These are phyloP conservation scores for Penicillium italicum DNA, from an alignment of 2,329 filamentous ascomycete genomes.

Conservation along the genomic window DNA sequence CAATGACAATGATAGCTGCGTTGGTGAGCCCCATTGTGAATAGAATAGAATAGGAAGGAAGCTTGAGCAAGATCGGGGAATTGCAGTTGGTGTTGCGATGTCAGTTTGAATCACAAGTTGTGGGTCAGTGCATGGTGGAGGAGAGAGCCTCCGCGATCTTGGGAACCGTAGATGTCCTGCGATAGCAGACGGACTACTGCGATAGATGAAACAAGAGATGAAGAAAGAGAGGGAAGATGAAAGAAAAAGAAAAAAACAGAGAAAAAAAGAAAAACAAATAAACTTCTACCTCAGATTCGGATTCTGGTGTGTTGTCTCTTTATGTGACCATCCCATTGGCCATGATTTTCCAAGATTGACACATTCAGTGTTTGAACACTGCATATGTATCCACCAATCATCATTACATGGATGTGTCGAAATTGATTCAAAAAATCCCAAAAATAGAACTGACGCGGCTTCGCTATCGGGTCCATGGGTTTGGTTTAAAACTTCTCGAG, in stretches of 20 bases:
- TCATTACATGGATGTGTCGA: neutral
- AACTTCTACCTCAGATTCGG: conserved; percentile 1
- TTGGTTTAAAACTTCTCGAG: neutral
- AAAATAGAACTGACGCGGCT: neutral
- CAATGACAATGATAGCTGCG: conserved; percentile 30
- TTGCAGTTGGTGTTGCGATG: neutral
- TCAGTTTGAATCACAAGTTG: neutral
- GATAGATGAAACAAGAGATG: neutral
- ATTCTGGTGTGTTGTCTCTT: neutral
- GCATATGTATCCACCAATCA: neutral
- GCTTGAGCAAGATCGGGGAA: neutral
- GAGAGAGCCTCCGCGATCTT: neutral
- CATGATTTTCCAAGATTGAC: neutral
- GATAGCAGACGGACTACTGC: neutral
- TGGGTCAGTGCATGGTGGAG: conserved; percentile 5
- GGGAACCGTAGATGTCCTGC: neutral
- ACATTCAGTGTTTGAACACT: neutral
- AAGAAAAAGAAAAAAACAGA: neutral
- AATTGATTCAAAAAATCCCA: neutral
- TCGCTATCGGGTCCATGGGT: neutral
- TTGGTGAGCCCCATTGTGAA: conserved; percentile 23
- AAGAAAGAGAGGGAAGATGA: neutral
- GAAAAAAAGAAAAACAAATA: neutral
- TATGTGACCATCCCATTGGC: neutral
- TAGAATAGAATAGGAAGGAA: neutral